Evolutionary conservation across 371 early-diverging fungal genomes (phyloP), one percentile per base, ranked within the genome.

Genomic region (Mucor lusitanicus): DNA sequence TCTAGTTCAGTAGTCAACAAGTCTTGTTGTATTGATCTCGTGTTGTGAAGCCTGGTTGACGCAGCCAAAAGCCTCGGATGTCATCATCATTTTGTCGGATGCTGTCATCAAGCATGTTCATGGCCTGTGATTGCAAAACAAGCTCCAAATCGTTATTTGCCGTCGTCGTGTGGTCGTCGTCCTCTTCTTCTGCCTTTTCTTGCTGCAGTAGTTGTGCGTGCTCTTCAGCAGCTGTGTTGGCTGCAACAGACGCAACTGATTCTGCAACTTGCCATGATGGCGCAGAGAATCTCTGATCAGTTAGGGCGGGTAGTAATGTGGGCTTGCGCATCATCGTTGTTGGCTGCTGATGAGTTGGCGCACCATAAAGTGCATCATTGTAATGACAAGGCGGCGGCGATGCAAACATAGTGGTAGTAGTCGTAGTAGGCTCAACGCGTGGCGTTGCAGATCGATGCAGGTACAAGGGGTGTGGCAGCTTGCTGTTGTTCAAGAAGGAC

Each of bases 21-120:
- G 30, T 30, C 3, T 30, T 30, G 30, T 30, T 30, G 30, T 30
- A 60, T 23, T 53, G 39, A 15, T 21, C 35, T 57, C 62, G 21
- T 46, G 60, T 66, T 46, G 60, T 66, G 25, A 50, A 62, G 12
- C 21, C 25, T 50, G 53, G 60, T 55, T 60, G 67, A 17, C 0
- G 28, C 17, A 37, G 3, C 67, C 60, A 66, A 53, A 66, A 66
- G 23, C 42, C 60, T 54, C 54, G 53, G 1, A 67, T 28, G 19
- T 44, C 15, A 6, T 59, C 42, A 35, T 39, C 40, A 5, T 64
- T 40, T 3, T 55, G 27, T 55, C 27, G 21, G 8, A 55, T 21
- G 7, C 55, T 30, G 17, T 32, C 32, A 8, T 9, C n/a, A 27
- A 55, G 27, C 15, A 55, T 55, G 28, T 32, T 30, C 32, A 55